A percentile compares a stretch with the other conserved stretches of the same genome.
Conservation (phyloP, 257 asterid species). For the Solanum virginianum region DNA sequence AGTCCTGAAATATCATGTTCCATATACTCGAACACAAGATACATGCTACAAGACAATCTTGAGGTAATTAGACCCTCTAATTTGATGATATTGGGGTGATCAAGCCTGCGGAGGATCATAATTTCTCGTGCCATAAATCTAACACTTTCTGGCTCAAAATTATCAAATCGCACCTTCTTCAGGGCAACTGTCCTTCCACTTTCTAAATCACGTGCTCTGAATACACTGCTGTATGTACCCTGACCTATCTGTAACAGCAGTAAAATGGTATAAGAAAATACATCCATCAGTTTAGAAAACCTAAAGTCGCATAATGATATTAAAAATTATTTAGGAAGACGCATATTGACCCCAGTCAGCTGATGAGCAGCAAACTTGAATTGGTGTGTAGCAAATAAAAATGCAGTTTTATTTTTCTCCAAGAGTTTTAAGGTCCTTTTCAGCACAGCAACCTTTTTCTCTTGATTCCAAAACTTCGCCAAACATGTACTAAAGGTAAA, state of each 20-base stretch:
- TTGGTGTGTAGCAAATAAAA: neutral
- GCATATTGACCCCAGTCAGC: neutral
- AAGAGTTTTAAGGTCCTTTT: neutral
- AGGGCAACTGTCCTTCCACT: slow-evolving; percentile 67
- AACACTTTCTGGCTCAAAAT: slow-evolving; percentile 91
- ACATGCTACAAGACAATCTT: slow-evolving; percentile 75
- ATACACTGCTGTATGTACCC: slow-evolving; percentile 92
- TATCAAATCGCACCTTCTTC: slow-evolving; percentile 90
- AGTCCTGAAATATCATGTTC: slow-evolving; percentile 94
- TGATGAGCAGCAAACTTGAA: neutral
- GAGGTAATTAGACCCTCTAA: slow-evolving; percentile 79
- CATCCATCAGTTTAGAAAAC: neutral
- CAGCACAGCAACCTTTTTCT: neutral
- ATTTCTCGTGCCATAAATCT: slow-evolving; percentile 97
- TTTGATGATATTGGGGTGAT: slow-evolving; percentile 84
- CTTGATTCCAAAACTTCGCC: neutral
- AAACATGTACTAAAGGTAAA: neutral
- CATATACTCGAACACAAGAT: slow-evolving; percentile 93
- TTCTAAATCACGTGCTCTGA: slow-evolving; percentile 82
- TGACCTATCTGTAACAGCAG: slow-evolving; percentile 67
- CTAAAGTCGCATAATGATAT: neutral
- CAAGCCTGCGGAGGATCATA: slow-evolving; percentile 69
- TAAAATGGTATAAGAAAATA: neutral
- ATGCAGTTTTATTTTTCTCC: neutral
- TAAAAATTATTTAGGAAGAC: neutral